Evolutionary conservation across 805 yeast species (phyloP), one percentile per base, ranked within the genome.

Genomic region (Starmerella ratchasimensis): DNA sequence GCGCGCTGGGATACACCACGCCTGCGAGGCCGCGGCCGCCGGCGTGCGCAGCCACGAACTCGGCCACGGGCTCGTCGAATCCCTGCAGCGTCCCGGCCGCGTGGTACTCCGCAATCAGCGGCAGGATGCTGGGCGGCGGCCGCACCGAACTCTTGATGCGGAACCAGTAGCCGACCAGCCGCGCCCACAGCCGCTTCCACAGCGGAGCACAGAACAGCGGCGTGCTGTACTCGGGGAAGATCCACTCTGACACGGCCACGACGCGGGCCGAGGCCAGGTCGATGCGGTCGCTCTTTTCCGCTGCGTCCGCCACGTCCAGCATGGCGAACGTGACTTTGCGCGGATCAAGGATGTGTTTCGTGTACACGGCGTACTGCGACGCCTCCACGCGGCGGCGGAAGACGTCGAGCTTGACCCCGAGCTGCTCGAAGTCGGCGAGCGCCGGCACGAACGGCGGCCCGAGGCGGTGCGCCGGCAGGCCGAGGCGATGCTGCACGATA

Each of bases 361-460:
- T 5, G 28, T 41, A 26, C 5, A 20, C 31, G 11, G 8, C 22
- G 9, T 29, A 33, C 15, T 39, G 27, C 11, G 20, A 3, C 3
- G 6, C 13, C 13, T 26, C 2, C 10, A 38, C 43, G 15, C 24
- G 8, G 18, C 33, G 5, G 20, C 34, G 23, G 16, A 38, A 34
- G 11, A 29, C 4, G 10, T 26, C 5, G 6, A 24, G 4, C 26
- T 35, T 41, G 13, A 17, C 25, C 13, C 15, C 13, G 32, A 41
- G 31, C 11, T 22, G 11, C 29, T 41, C 45, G 28, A 19, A 41
- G 14, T 41, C 37, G 3, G 29, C 23, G 20, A 41, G 6, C 4
- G 43, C 24, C 23, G 45, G 45, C 13, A 41, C 5, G n/a, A 15
- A 34, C n/a, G 23, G 20, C 15, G 31, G 19, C 16, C 31, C 42